Conservation (phyloP, 2,329 filamentous ascomycete genomes). For the Pseudocercospora ulei region DNA sequence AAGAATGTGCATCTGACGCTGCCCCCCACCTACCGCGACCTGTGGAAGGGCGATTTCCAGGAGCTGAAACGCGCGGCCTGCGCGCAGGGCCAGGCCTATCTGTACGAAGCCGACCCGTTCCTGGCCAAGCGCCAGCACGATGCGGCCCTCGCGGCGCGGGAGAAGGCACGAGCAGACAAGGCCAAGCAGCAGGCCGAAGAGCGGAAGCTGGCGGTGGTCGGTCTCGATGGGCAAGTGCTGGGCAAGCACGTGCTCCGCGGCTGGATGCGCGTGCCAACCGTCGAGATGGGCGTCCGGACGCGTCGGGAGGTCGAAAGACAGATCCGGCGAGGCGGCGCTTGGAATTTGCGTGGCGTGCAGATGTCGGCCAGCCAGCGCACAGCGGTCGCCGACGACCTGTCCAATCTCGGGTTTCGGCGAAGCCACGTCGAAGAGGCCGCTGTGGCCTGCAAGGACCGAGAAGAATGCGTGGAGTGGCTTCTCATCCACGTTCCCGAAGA, state of each 20-base stretch:
- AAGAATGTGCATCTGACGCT: slow-evolving; percentile 92
- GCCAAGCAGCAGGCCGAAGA: slow-evolving; percentile 47
- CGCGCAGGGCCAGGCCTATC: slow-evolving; percentile 67
- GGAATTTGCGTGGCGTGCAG: slow-evolving; percentile 70
- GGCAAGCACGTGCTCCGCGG: slow-evolving; percentile 45
- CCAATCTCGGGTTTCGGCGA: slow-evolving; percentile 70
- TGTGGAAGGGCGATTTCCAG: slow-evolving; percentile 85
- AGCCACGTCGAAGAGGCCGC: slow-evolving; percentile 85
- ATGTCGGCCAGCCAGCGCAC: slow-evolving; percentile 52
- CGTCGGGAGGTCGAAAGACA: slow-evolving; percentile 69
- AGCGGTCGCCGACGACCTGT: slow-evolving; percentile 61
- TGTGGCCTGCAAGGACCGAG: slow-evolving; percentile 75
- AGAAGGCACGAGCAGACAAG: slow-evolving; percentile 68
- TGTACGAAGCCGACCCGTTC: slow-evolving; percentile 95
- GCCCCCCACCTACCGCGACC: slow-evolving; percentile 74
- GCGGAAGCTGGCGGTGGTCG: slow-evolving; percentile 50
- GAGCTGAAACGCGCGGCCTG: slow-evolving; percentile 71
- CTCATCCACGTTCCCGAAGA: slow-evolving; percentile 95
- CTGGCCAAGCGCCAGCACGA: slow-evolving; percentile 67
- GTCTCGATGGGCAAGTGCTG: slow-evolving; percentile 34
- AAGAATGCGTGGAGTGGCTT: slow-evolving; percentile 91
- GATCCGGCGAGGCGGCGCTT: slow-evolving; percentile 66
- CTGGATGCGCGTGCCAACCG: slow-evolving; percentile 77
- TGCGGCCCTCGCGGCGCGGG: slow-evolving; percentile 61
- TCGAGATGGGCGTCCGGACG: slow-evolving; percentile 82